A percentile compares a stretch with the other conserved stretches of the same genome.
These are phyloP conservation scores for Nigrospora oryzae DNA, from an alignment of 2,329 filamentous ascomycete species.

Conservation along the genomic window DNA sequence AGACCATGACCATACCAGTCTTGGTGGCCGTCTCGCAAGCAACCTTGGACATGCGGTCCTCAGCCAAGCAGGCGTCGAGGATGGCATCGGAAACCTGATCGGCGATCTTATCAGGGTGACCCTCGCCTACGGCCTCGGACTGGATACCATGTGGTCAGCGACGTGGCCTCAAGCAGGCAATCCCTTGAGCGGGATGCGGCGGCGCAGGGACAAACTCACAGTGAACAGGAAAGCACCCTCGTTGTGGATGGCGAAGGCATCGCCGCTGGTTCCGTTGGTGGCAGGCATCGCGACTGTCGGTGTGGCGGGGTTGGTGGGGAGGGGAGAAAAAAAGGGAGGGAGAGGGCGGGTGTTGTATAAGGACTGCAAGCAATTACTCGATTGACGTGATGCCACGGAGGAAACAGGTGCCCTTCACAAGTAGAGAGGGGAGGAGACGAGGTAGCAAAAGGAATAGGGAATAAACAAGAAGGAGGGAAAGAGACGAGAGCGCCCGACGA, in stretches of 20 bases:
- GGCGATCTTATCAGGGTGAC: constrained; percentile 93
- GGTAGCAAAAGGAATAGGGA: too few relatives aligned
- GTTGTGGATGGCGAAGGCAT: constrained; percentile 38
- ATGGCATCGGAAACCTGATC: constrained; percentile 98
- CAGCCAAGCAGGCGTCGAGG: constrained; percentile 91
- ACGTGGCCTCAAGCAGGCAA: neutral
- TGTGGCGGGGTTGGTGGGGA: constrained; percentile 4
- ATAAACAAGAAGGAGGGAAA: too few relatives aligned
- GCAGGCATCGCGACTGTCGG: constrained; percentile 46
- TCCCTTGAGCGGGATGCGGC: neutral
- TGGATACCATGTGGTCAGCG: constrained; percentile 21
- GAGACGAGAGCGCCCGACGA: too few relatives aligned
- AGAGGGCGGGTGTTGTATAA: neutral
- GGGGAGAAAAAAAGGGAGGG: neutral
- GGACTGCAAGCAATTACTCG: neutral
- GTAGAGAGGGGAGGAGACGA: too few relatives aligned
- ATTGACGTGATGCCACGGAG: too few relatives aligned
- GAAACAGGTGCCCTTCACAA: too few relatives aligned
- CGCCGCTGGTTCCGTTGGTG: constrained; percentile 39
- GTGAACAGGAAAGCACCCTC: constrained; percentile 78
- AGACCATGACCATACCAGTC: constrained; percentile 99
- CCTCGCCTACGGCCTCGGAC: constrained; percentile 85
- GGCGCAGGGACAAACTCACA: constrained; percentile 31
- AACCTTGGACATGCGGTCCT: constrained; percentile 97
- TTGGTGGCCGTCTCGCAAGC: constrained; percentile 99